Evolutionary conservation across 2,329 filamentous ascomycete species (phyloP), one percentile per base, ranked within the genome.

Genomic region (Sporothrix euskadiensis): DNA sequence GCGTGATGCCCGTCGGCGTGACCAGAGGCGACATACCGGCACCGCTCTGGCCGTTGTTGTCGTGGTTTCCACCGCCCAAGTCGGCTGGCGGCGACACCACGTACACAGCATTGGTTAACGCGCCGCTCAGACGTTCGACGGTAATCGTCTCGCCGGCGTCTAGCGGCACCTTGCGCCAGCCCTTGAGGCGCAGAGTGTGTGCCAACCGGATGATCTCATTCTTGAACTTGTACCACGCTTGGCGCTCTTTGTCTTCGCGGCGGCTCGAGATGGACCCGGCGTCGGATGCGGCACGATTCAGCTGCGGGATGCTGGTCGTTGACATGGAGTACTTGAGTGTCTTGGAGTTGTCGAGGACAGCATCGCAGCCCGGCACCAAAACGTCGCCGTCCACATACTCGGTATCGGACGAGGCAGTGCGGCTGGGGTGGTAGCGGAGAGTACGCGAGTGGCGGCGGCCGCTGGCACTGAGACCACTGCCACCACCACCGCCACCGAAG

Each of bases 61-160:
- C 41, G 69, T 39, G 14, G 22, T 47, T 32, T 0, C 71, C 68
- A 4, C 68, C 71, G 14, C 69, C 82, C 12, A 94, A 77, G 49
- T 92, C 85, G 54, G 88, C 84, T 0, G 95, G 94, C 1, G 95
- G 94, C 1, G 90, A 92, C 30, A 98, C 94, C 69, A 97, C 94
- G 80, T 98, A 99, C 49, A 99, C 94, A 12, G 95, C 94, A 80
- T 99, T 99, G 26, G 96, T 99, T 77, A 99, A 83, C 9, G 96
- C 96, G 75, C 96, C 96, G 80, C 95, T 98, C 39, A 97, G 85
- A 69, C 93, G 88, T 81, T 92, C 88, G 6, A 96, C 91, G 1
- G 87, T 86, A 75, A 96, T 90, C 52, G 85, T 85, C 69, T 89
- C 88, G 76, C 91, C 92, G 75, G 85, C 84, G 12, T 93, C 91